Evolutionary conservation across 176 grass and related monocot species (phyloP).

Genomic region (Oryza punctata): DNA sequence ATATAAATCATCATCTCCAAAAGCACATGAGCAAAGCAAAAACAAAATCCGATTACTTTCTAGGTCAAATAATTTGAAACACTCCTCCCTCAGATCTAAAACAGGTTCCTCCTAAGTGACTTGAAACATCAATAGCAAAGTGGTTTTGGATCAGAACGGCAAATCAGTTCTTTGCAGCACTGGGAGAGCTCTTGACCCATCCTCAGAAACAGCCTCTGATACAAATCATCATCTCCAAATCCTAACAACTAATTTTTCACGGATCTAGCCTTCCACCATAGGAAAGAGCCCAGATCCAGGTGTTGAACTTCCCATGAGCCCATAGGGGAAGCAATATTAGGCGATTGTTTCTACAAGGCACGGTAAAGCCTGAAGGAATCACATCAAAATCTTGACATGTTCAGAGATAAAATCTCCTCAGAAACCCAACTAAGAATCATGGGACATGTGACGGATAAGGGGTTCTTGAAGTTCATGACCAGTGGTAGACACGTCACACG

Average conservation of each 20-base stretch:
- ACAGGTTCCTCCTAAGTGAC: not conserved
- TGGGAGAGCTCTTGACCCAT: not conserved
- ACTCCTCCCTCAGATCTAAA: not conserved
- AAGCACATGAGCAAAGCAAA: not conserved
- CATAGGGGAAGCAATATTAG: not conserved
- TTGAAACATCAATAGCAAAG: not conserved
- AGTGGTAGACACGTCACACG: not conserved
- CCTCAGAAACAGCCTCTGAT: slow-evolving; percentile 57
- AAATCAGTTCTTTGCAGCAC: slow-evolving; percentile 46
- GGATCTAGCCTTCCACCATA: not conserved
- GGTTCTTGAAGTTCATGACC: not conserved
- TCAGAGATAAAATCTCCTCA: not conserved
- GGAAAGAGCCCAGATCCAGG: not conserved
- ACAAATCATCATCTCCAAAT: slow-evolving; percentile 23
- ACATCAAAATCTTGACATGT: not conserved
- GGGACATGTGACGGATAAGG: no score
- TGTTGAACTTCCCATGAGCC: not conserved
- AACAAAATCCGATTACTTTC: not conserved
- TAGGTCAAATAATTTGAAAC: not conserved
- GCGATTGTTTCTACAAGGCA: not conserved
- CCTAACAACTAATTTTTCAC: not conserved
- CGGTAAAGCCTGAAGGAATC: no score
- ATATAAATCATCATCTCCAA: slow-evolving; percentile 38
- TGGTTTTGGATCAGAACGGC: slow-evolving; percentile 35
- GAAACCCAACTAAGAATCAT: not conserved